Evolutionary conservation across 2,329 filamentous ascomycete genomes (phyloP), one percentile per base, ranked within the genome.

Genomic region (Colletotrichum sp.): DNA sequence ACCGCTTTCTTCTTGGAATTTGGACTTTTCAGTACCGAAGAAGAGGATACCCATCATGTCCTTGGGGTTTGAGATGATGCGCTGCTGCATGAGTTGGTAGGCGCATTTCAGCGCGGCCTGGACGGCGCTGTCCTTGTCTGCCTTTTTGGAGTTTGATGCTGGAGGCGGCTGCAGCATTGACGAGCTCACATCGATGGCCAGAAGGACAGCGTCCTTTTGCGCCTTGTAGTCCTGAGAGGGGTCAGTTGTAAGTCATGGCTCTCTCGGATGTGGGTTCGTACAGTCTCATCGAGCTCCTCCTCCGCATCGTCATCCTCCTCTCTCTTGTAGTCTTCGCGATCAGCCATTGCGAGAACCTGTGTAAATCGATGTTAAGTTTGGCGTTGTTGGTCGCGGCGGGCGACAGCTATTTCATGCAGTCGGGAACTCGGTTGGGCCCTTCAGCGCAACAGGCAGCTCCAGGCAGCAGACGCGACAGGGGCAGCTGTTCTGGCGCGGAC

Each of bases 31-130:
- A 0, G 97, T 99, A 11, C 96, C 96, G 81, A 97, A 99, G 1
- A 99, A 87, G 47, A 99, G 83, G 31, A 99, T 93, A 3, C 96
- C 96, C 90, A 99, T 98, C 94, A 98, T 97, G 75, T 99, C 97
- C 80, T 93, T 96, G 2, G 97, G 97, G 75, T 96, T 96, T 5
- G 96, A 96, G 78, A 99, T 98, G 83, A 99, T 98, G 78, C 97
- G 95, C 85, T 98, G 96, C 84, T 98, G 95, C 95, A 99, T 98
- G 67, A 99, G 88, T 80, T 95, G 92, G 80, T 98, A 98, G 72
- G 96, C 97, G 79, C 95, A 98, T 87, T 98, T 98, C 64, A 99
- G 85, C 6, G 97, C 96, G 18, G 96, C 96, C 66, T 93, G 89
- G 1, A 95, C 88, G 6, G 96, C 92, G 58, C 94, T 96, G 79